Conservation (phyloP, 331 rosid genomes). For the Saraca asoca region DNA sequence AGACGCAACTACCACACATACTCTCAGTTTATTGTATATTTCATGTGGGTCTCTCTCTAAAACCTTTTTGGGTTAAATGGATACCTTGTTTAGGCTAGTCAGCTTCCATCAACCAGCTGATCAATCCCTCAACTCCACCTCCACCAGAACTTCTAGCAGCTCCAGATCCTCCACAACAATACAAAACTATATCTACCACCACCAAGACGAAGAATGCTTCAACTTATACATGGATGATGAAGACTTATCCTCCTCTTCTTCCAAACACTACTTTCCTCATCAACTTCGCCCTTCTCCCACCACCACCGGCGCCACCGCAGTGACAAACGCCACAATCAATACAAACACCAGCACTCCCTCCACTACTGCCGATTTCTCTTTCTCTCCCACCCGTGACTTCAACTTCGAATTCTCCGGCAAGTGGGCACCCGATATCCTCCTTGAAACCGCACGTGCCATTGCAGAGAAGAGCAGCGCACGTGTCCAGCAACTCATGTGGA, state of each 20-base stretch:
- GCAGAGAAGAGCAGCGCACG: conserved; percentile 64
- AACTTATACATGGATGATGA: conserved; percentile 97
- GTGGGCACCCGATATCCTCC: conserved; percentile 71
- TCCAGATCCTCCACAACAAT: conserved; percentile 53
- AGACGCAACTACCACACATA: conserved; percentile 32
- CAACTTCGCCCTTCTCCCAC: conserved; percentile 30
- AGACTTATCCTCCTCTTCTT: conserved; percentile 89
- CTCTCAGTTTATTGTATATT: neutral
- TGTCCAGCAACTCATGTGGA: conserved; percentile 87
- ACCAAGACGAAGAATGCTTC: conserved; percentile 86
- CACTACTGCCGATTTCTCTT: conserved; percentile 42
- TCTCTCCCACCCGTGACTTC: conserved; percentile 54
- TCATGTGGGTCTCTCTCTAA: conserved; percentile 53
- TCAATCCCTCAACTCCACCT: conserved; percentile 76
- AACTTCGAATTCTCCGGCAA: conserved; percentile 63
- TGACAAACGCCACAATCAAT: conserved; percentile 20
- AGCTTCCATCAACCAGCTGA: conserved; percentile 51
- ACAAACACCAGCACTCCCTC: conserved; percentile 43
- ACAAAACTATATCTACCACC: conserved; percentile 40
- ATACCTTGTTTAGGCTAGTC: conserved; percentile 84
- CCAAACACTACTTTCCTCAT: conserved; percentile 65
- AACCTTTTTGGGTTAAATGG: conserved; percentile 56
- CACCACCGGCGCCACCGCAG: conserved; percentile 17
- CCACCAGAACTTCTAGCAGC: conserved; percentile 66
- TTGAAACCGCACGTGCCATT: conserved; percentile 72